Evolutionary conservation across 1,139 yeast genomes (phyloP), one percentile per base, ranked within the genome.

Genomic region (Debaryomyces robertsiae): DNA sequence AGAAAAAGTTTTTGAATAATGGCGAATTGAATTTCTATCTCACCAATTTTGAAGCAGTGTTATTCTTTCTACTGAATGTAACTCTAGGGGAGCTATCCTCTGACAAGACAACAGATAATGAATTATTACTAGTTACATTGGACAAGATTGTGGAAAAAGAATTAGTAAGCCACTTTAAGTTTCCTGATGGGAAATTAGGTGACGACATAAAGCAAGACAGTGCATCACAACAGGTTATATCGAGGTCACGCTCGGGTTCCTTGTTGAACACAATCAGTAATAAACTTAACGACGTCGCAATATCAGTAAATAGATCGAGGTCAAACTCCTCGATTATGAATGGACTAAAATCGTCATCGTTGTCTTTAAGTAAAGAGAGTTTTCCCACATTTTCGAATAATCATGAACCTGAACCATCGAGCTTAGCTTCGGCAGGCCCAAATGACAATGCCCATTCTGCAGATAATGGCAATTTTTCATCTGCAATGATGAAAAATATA

Each of bases 11-110:
- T 43, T 54, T 70, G 35, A 70, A 72, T 49, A 58, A 58, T 22
- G 75, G 77, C 3, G 77, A 72, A 44, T 46, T 65, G 27, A 60
- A 58, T 42, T 72, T 63, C 44, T 71, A 69, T 46, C 52, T 72
- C 25, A 71, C 77, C 9, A 72, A 72, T 46, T 66, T 71, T 40
- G 77, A 72, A 41, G 77, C 77, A 1, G 64, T 68, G 14, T 53
- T 71, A 16, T 63, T 57, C 35, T 72, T 65, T 49, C 55, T 72
- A 32, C 66, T 68, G 44, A 69, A 63, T 38, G 64, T 69, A 9
- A 67, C 73, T 1, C 48, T 67, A 11, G 50, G 54, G 15, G 76
- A 69, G 40, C 50, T 72, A 22, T 43, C 44, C 9, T 50, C 55
- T 0, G 48, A 43, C 3, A 50, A 46, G n/a, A 23, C 46, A 4